Conservation (phyloP, 768 basidiomycete genomes). For the Scleroderma bovista region DNA sequence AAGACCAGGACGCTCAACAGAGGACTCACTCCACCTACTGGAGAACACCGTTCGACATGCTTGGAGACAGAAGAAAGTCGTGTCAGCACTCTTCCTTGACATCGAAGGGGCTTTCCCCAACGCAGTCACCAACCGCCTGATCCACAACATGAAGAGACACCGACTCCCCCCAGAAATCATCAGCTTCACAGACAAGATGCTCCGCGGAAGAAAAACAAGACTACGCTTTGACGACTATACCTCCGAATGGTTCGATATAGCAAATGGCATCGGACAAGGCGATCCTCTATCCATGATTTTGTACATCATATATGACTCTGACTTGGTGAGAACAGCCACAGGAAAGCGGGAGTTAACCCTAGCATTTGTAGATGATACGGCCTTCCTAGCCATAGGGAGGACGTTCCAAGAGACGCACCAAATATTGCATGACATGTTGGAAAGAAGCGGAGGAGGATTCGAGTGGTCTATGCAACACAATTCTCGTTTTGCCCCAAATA, state of each 20-base stretch:
- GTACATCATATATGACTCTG: background rate
- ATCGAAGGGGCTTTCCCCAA: constrained; percentile 41
- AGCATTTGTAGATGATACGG: background rate
- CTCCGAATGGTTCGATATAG: background rate
- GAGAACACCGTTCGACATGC: constrained; percentile 31
- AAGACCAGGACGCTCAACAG: constrained; percentile 33
- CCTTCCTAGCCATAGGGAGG: background rate
- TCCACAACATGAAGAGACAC: constrained; percentile 24
- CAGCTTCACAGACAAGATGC: background rate
- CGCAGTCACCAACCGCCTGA: constrained; percentile 23
- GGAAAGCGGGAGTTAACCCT: background rate
- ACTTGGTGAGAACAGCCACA: background rate
- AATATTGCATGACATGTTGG: background rate
- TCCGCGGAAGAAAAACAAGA: background rate
- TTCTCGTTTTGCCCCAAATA: background rate
- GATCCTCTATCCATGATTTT: background rate
- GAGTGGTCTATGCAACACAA: background rate
- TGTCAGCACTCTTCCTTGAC: constrained; percentile 35
- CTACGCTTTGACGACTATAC: background rate
- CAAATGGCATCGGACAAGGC: background rate
- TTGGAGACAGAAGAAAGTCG: constrained; percentile 33
- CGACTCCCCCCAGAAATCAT: background rate
- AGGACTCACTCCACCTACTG: constrained; percentile 31
- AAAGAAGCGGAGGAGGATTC: background rate
- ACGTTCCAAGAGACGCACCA: constrained; percentile 5